Base-by-base conservation (phyloP, 1,284 basidiomycete genomes). In the Rhodotorula sp. region DNA sequence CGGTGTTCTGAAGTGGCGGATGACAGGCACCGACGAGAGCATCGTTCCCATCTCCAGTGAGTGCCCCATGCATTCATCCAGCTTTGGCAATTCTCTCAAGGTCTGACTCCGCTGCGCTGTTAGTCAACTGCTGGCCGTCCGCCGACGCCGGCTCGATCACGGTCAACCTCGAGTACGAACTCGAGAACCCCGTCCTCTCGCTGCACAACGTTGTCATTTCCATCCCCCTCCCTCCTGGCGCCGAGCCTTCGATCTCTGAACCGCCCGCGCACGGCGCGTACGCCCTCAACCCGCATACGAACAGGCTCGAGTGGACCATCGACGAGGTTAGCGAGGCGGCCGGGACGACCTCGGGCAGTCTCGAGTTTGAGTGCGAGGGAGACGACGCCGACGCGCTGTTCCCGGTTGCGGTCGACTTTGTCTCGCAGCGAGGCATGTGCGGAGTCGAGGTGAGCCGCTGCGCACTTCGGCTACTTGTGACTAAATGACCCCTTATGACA, bases 101-200 rank as follows among this genome's bases (percentile, higher is more conserved):
- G 30, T 45, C 45, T 30, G 8, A n/a, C 26, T 29, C 18, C 48
- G 17, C 62, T 42, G 37, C 37, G 37, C 37, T 42, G 37, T 12
- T 42, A 91, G 93, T 98, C 81, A 97, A 93, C 78, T 95, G 91
- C 81, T 98, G 95, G 95, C 95, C 95, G 7, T 90, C 92, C 44
- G 89, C 90, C 61, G 93, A 92, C 76, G 89, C 93, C 76, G 93
- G 93, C 37, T 89, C 88, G 1, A 91, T 89, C 76, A 93, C 96
- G 76, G 92, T 97, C 67, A 95, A 91, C 80, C 91, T 98, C 77
- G 95, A 98, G 81, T 99, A 96, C 80, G 94, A 98, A 80, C 89
- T 98, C 60, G 87, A 89, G 74, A 87, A 86, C 69, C 53, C 76
- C 12, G 53, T 65, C 10, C 82, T 95, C 67, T 86, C 87, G 0